Percentiles rank a stretch among this genome's conserved stretches.
phyloP scores from a whole-genome alignment of 139 green algal species.

The Chlamydomonas applanata region DNA sequence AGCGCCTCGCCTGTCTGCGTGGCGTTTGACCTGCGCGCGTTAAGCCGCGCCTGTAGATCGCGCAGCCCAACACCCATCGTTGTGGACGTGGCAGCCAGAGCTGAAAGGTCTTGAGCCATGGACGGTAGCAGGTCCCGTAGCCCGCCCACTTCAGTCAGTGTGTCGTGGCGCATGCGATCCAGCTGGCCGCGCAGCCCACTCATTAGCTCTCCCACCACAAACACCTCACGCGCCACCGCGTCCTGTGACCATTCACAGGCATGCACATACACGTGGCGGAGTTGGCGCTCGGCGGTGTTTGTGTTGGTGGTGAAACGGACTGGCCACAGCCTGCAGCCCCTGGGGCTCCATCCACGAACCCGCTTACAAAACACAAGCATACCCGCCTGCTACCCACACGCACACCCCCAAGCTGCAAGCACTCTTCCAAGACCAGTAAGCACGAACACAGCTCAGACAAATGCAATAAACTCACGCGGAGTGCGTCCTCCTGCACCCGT shows the following conservation, averaged over 20 bases:
- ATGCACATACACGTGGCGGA: too few species aligned
- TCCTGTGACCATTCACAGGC: not conserved
- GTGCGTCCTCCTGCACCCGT: too few species aligned
- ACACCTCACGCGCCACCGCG: conserved; percentile 1
- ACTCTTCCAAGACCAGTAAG: too few species aligned
- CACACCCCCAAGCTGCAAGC: too few species aligned
- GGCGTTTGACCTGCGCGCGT: conserved; percentile 9
- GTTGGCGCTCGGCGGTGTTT: too few species aligned
- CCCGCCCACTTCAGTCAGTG: not conserved
- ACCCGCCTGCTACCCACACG: too few species aligned
- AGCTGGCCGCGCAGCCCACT: conserved; percentile 1
- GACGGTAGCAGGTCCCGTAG: not conserved
- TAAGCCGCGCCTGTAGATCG: not conserved
- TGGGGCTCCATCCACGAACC: too few species aligned
- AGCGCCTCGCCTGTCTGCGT: not conserved
- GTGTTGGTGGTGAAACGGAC: too few species aligned
- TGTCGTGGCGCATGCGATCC: not conserved
- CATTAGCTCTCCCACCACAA: not conserved
- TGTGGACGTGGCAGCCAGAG: not conserved
- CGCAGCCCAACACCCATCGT: conserved; percentile 3
- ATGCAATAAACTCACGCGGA: too few species aligned
- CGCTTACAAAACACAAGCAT: too few species aligned
- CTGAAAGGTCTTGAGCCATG: not conserved
- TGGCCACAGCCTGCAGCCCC: too few species aligned
- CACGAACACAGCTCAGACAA: too few species aligned